Conservation (phyloP, 371 early-diverging fungal species). For the Zancudomyces culisetae region DNA sequence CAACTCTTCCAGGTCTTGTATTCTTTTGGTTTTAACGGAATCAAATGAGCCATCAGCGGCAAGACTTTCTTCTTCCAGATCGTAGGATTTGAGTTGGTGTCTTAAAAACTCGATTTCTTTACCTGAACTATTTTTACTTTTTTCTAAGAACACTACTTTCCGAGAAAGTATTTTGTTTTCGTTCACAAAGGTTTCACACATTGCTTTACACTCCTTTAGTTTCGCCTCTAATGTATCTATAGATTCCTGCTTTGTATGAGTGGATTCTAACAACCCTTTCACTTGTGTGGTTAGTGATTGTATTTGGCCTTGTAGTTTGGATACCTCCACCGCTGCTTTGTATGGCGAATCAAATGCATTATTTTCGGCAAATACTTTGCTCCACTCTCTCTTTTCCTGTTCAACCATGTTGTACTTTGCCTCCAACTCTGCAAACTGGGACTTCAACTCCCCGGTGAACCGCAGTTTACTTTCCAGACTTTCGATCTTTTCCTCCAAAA, state of each 20-base stretch:
- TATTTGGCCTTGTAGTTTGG: constrained; percentile 20
- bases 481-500: constrained; percentile 21
- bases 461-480: constrained; percentile 22
- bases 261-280: constrained; percentile 12
- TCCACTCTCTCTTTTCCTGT: constrained; percentile 30
- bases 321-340: constrained; percentile 19
- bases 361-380: constrained; percentile 6
- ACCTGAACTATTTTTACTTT: constrained; percentile 11
- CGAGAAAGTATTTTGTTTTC: neutral
- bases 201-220: neutral
- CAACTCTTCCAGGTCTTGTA: constrained; percentile 37
- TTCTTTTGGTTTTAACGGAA: constrained; percentile 30
- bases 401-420: constrained; percentile 12
- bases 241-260: constrained; percentile 4
- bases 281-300: constrained; percentile 15
- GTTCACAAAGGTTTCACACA: neutral
- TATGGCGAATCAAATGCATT: constrained; percentile 17
- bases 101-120: constrained; percentile 31
- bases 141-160: constrained; percentile 16
- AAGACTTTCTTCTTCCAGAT: constrained; percentile 29
- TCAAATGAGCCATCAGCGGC: constrained; percentile 31
- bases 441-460: constrained; percentile 10
- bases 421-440: constrained; percentile 11
- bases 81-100: constrained; percentile 41
- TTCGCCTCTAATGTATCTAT: neutral